Evolutionary conservation across 1,284 basidiomycete species (phyloP), one percentile per base, ranked within the genome.

Genomic region (Rhodotorula mucilaginosa): DNA sequence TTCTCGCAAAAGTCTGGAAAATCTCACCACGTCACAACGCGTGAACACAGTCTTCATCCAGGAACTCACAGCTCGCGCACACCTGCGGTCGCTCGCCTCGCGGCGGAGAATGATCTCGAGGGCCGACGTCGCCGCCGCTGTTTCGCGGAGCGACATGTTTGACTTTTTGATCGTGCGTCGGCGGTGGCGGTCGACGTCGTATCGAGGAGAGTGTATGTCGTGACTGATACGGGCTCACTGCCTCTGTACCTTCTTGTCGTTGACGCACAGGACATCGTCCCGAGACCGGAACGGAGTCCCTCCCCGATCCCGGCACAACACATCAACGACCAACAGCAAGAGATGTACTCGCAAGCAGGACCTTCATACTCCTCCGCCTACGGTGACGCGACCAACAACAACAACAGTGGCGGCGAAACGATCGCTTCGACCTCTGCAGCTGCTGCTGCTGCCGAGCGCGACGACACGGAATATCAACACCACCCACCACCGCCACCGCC

Each of bases 51-150:
- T 96, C 76, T 96, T 97, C 82, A 96, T 97, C 70, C 88, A 92
- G 56, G 93, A 97, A 82, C 90, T 97, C 68, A 97, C 94, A 1
- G 90, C 92, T 3, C 88, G 94, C 54, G 92, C 94, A 0, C 97
- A 93, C 86, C 90, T 96, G 74, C 89, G 95, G 67, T 93, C 93
- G 21, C 92, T 96, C 82, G 89, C 91, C 26, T 91, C 94, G 82
- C 94, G 94, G 81, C 89, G 93, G 26, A 88, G 93, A 26, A 97
- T 93, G 2, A 85, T 97, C 49, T 92, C 92, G 29, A 88, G 92
- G 64, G 88, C 90, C 16, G 94, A 97, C 82, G 93, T 97, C 64
- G 90, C 92, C 13, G 90, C 92, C 77, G 93, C 93, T 0, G 86
- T 96, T 67, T 87, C 87, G 78, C 92, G 92, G 81, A 91, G 89